Evolutionary conservation across 208 protist species (phyloP), one percentile per base, ranked within the genome.

Genomic region (Entamoeba dispar): DNA sequence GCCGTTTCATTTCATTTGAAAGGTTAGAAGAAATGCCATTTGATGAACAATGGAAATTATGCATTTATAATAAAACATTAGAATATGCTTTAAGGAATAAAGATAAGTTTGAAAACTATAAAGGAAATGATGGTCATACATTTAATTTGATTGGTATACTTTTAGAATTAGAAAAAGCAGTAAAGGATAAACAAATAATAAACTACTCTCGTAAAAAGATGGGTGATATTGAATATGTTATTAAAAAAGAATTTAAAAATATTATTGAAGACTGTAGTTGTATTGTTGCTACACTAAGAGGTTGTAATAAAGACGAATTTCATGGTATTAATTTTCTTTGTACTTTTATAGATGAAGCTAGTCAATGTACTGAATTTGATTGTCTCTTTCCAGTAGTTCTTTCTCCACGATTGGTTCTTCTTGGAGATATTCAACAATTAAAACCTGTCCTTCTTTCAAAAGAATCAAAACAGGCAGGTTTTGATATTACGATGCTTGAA

Each of bases 321-420:
- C 91, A 43, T 5, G 86, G 92, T 4, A 96, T 98, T 50, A 93
- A 94, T 91, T 99, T 99, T 94, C 95, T 95, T 17, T 93, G 96
- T 86, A 97, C 99, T 17, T 93, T 99, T 0, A 97, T 99, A 91
- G 98, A 99, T 95, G 98, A 99, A 95, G 94, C 95, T 14, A 99
- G 98, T 5, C 97, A 98, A 93, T 94, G 95, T n/a, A 97, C 96
- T 31, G 98, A 99, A 95, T 98, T 98, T 57, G 98, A 99, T 94
- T 96, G 95, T 73, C 94, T 99, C 19, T 98, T 99, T 93, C 97
- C 98, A 19, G 93, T 99, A 14, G 90, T 96, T 90, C 97, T 97
- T 52, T 96, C 97, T 14, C 96, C 97, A 92, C 97, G 99, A 93
- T 94, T 98, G 4, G 93, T 98, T 47, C 38, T 96, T 4, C 97